Evolutionary conservation across 2,329 filamentous ascomycete species (phyloP), one percentile per base, ranked within the genome.

Genomic region (Arthrobotrys sinensis): DNA sequence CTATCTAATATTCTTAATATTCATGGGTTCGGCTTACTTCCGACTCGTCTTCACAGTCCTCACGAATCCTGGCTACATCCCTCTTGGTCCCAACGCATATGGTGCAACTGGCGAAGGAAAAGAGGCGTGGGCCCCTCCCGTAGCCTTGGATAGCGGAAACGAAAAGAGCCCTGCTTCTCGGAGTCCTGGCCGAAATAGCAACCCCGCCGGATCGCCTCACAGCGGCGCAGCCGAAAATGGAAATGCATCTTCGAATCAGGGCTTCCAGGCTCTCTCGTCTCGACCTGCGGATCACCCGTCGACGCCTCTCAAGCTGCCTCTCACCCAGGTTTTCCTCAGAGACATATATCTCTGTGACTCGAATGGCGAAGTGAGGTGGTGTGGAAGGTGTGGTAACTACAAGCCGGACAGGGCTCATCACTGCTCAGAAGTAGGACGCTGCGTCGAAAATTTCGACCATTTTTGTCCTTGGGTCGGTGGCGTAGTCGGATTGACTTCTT

Each of bases 401-500:
- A 97, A 97, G 84, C 90, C 92, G 0, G 95, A 97, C 82, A 89
- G 94, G 1, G 89, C 92, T 1, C 93, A 97, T 83, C 94, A 98
- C 84, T 96, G 92, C 82, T 91, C 91, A 66, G 92, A 97, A 83
- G 86, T 96, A 12, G 90, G 90, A 57, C 88, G 93, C 48, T 98
- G 95, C 82, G 92, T 97, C 24, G 86, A 88, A 40, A 95, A 96
- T 82, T 96, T 97, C 91, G 95, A 98, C 80, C 95, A 98, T 82
- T 96, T 94, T 82, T 98, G 95, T 82, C 95, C 95, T 0, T 98
- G 90, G 89, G 94, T 97, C 10, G 95, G 95, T 2, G 95, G 95
- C 16, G 92, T 97, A 80, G 91, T 98, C 4, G 92, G 90, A 0
- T 94, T 97, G 83, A 94, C 90, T 1, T 90, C 69, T 5, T 79